Base-by-base conservation (phyloP, 2,329 filamentous ascomycete species). In the Incumbomyces delicatus region DNA sequence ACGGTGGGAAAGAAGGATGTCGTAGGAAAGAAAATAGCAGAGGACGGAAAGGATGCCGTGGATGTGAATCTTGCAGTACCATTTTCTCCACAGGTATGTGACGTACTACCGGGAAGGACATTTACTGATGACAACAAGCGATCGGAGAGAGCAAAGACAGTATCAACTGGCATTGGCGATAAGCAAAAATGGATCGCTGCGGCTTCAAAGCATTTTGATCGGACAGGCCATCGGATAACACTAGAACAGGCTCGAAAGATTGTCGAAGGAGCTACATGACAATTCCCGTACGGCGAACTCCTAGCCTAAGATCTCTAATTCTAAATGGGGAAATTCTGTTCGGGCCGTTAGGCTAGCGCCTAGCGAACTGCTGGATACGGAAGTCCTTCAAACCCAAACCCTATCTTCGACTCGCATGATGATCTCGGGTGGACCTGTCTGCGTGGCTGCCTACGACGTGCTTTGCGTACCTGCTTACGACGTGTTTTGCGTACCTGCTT, bases 121-220 rank as follows among this genome's bases (percentile, higher is more conserved):
- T 8, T 27, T 27, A 27, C 22, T 27, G 8, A 27, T 27, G 22
- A 27, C 22, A 8, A 27, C 8, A 27, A 42, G 40, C 40, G 22
- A 37, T 6, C 18, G 30, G 20, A 18, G 11, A 16, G 10, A 41
- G 27, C 38, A 29, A 27, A 7, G 48, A 17, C 20, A 6, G 11
- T 20, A 22, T 13, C 20, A 13, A 32, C 12, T 6, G n/a, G n/a
- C 1, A 22, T 6, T 6, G 22, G 22, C 33, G 47, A 41, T 16
- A 43, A 43, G 18, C 40, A 38, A n/a, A 56, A 54, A 44, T 57
- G 56, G 48, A 33, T 47, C 2, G 36, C 27, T 1, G 22, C 55
- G 34, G 53, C 54, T n/a, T 56, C 56, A 2, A 53, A 47, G 36
- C 54, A 57, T 41, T 58, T 52, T 32, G 56, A 58, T 45, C 47